phyloP scores from a whole-genome alignment of 2,329 filamentous ascomycete genomes.

The Aureobasidium sp. region DNA sequence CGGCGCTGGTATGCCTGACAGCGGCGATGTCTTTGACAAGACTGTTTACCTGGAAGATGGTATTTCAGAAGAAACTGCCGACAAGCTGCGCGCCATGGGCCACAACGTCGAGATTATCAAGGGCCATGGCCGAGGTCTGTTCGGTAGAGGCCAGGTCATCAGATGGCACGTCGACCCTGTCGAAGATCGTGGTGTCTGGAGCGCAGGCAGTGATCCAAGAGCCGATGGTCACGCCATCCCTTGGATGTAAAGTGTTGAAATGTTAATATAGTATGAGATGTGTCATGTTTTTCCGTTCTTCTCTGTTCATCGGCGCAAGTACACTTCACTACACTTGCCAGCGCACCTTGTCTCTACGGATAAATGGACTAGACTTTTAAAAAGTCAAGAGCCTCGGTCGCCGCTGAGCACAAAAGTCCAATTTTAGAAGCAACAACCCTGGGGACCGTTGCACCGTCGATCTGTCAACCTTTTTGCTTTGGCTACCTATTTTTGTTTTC shows the following conservation, averaged over 20 bases:
- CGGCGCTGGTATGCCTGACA: constrained; percentile 61
- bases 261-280: background rate
- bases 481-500: background rate
- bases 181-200: constrained; percentile 69
- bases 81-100: constrained; percentile 61
- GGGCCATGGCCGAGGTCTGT: constrained; percentile 61
- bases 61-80: constrained; percentile 60
- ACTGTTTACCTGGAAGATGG: constrained; percentile 78
- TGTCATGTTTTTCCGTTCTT: background rate
- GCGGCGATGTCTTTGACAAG: constrained; percentile 51
- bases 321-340: background rate
- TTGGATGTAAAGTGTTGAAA: constrained; percentile 2
- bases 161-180: constrained; percentile 60
- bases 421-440: constrained; percentile 1
- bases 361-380: background rate
- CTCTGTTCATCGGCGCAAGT: background rate
- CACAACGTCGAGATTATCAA: constrained; percentile 64
- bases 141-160: constrained; percentile 85
- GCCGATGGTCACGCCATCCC: constrained; percentile 72
- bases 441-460: background rate
- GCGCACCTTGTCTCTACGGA: background rate
- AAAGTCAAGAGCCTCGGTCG: background rate
- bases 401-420: background rate
- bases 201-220: constrained; percentile 78
- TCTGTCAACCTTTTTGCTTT: background rate